Evolutionary conservation across 2,329 filamentous ascomycete species (phyloP).

Genomic region (Teratosphaeria destructans): DNA sequence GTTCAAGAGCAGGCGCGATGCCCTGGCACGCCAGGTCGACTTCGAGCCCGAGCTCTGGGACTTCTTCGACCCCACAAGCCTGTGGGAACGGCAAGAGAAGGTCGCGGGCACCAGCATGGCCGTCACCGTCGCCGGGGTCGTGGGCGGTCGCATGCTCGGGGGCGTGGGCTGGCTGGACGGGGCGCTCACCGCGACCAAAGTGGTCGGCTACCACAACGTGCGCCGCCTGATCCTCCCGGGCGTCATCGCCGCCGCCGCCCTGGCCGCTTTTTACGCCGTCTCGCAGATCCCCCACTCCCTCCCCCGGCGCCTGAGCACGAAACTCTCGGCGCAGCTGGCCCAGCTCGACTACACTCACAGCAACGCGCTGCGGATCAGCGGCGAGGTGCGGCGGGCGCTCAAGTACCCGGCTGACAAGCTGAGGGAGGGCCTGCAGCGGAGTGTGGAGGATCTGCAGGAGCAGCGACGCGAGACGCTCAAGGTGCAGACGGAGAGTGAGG

Average conservation of each 20-base stretch:
- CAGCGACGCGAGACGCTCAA: slow-evolving; percentile 77
- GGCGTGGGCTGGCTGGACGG: slow-evolving; percentile 85
- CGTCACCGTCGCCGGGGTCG: slow-evolving; percentile 76
- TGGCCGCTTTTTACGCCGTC: slow-evolving; percentile 70
- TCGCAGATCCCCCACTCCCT: slow-evolving; percentile 82
- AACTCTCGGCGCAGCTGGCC: slow-evolving; percentile 70
- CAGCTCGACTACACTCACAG: slow-evolving; percentile 85
- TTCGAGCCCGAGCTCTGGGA: slow-evolving; percentile 82
- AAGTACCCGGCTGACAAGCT: slow-evolving; percentile 80
- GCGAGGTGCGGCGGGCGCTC: slow-evolving; percentile 78
- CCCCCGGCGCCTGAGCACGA: slow-evolving; percentile 71
- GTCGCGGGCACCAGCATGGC: slow-evolving; percentile 90
- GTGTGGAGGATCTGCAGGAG: slow-evolving; percentile 68
- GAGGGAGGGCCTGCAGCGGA: slow-evolving; percentile 70
- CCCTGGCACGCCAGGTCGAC: slow-evolving; percentile 72
- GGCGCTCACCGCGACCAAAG: slow-evolving; percentile 65
- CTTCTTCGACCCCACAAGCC: slow-evolving; percentile 76
- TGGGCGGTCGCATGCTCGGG: slow-evolving; percentile 72
- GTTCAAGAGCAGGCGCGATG: slow-evolving; percentile 78
- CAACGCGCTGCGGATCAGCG: slow-evolving; percentile 75
- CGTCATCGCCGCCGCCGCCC: slow-evolving; percentile 59
- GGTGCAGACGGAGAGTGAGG: slow-evolving; percentile 70
- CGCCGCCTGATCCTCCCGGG: slow-evolving; percentile 73
- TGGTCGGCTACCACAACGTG: slow-evolving; percentile 72
- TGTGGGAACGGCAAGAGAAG: slow-evolving; percentile 90